phyloP scores from a whole-genome alignment of 2,329 filamentous ascomycete genomes.

The Claviceps capensis region DNA sequence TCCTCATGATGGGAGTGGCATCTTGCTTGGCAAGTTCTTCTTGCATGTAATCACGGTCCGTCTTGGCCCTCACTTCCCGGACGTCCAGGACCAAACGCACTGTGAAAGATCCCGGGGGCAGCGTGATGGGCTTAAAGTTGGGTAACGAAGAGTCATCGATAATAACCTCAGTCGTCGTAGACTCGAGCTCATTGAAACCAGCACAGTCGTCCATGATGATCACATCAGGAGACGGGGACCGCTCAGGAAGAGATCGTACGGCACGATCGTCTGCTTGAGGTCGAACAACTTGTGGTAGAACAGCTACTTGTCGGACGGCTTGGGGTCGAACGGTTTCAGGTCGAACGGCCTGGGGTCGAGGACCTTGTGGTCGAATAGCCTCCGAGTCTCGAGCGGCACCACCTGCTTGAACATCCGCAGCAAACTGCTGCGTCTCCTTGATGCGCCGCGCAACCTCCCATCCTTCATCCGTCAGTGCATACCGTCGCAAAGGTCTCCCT shows the following conservation, averaged over 20 bases:
- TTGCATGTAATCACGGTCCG: constrained; percentile 64
- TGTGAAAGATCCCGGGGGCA: constrained; percentile 53
- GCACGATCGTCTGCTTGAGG: background rate
- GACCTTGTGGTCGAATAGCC: background rate
- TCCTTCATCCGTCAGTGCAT: constrained; percentile 61
- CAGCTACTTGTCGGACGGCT: too few relatives aligned
- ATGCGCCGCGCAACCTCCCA: constrained; percentile 61
- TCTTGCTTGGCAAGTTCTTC: constrained; percentile 55
- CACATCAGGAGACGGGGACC: constrained; percentile 10
- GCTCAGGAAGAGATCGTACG: background rate
- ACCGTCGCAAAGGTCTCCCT: constrained; percentile 53
- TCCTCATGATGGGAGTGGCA: constrained; percentile 50
- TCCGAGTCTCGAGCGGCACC: background rate
- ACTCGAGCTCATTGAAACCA: background rate
- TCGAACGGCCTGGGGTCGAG: too few relatives aligned
- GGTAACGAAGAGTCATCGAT: constrained; percentile 22
- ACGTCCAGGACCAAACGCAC: constrained; percentile 61
- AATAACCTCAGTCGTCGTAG: constrained; percentile 6
- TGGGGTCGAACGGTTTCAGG: too few relatives aligned
- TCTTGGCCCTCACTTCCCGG: constrained; percentile 59
- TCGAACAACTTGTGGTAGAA: background rate
- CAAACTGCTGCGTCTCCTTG: constrained; percentile 33
- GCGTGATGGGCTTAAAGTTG: constrained; percentile 42
- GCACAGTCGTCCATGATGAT: background rate
- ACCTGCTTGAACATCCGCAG: constrained; percentile 11